These are phyloP conservation scores for Russula lepida DNA, from an alignment of 768 basidiomycete species.

Conservation along the genomic window DNA sequence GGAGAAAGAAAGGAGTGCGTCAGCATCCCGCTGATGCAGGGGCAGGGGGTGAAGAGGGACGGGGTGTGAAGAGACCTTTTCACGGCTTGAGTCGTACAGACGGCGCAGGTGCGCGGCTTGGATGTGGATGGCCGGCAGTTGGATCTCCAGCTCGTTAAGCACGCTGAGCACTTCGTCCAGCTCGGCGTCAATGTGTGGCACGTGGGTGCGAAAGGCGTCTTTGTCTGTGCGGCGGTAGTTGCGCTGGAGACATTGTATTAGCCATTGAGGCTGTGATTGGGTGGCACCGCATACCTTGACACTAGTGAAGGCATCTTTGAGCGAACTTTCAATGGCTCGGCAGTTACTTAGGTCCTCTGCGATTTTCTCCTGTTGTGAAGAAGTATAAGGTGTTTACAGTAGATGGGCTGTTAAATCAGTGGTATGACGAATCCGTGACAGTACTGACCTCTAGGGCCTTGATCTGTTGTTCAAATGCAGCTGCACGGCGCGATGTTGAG, in stretches of 20 bases:
- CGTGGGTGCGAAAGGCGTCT: slow-evolving; percentile 46
- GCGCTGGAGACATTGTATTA: slow-evolving; percentile 33
- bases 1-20: not conserved
- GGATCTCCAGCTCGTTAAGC: slow-evolving; percentile 46
- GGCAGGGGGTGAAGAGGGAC: not conserved
- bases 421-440: not conserved
- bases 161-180: slow-evolving; percentile 54
- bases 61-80: slow-evolving; percentile 40
- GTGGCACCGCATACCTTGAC: slow-evolving; percentile 42
- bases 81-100: slow-evolving; percentile 65
- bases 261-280: not conserved
- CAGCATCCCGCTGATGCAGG: not conserved
- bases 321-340: slow-evolving; percentile 58
- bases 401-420: not conserved
- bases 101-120: slow-evolving; percentile 53
- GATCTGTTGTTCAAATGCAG: slow-evolving; percentile 7
- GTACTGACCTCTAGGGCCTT: slow-evolving; percentile 11
- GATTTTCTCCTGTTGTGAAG: slow-evolving; percentile 45
- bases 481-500: slow-evolving; percentile 5
- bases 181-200: slow-evolving; percentile 52
- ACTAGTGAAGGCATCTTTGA: slow-evolving; percentile 54
- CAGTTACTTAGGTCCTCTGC: slow-evolving; percentile 68
- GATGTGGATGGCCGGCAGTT: slow-evolving; percentile 51
- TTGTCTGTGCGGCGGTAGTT: slow-evolving; percentile 51
- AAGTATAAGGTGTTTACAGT: too few species aligned